phyloP scores from a whole-genome alignment of 2,329 filamentous ascomycete genomes.

The Exophiala sp. region DNA sequence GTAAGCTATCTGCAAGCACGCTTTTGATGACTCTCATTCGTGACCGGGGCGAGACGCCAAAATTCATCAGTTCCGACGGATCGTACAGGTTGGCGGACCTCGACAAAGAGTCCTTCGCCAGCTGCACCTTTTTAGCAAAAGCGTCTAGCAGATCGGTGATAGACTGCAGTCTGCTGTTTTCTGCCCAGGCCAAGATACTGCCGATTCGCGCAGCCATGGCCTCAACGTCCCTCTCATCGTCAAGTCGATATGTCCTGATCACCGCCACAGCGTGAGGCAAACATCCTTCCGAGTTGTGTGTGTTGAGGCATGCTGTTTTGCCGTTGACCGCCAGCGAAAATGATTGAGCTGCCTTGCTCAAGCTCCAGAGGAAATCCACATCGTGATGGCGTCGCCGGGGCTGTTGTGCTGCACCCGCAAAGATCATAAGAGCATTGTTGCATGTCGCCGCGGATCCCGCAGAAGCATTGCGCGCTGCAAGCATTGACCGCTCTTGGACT shows the following conservation, averaged over 20 bases:
- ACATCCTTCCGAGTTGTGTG: constrained; percentile 23
- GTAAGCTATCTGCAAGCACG: constrained; percentile 12
- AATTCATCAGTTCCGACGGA: constrained; percentile 6
- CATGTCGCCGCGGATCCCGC: constrained; percentile 24
- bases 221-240: constrained; percentile 22
- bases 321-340: constrained; percentile 27
- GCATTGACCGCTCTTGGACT: constrained; percentile 20
- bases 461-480: constrained; percentile 21
- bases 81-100: not conserved
- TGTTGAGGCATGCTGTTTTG: constrained; percentile 23
- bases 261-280: constrained; percentile 18
- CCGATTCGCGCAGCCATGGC: constrained; percentile 19
- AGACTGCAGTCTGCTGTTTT: constrained; percentile 21
- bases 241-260: constrained; percentile 23
- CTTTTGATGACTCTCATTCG: constrained; percentile 9
- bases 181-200: constrained; percentile 25
- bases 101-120: constrained; percentile 1
- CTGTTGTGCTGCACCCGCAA: constrained; percentile 20
- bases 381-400: constrained; percentile 8
- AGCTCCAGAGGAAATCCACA: constrained; percentile 14
- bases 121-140: constrained; percentile 16
- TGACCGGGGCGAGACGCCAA: not conserved
- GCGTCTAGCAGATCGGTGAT: constrained; percentile 20
- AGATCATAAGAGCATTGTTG: constrained; percentile 27
- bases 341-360: constrained; percentile 23